Base-by-base conservation (phyloP, 208 protist genomes). In the Trypanosoma lewisi region DNA sequence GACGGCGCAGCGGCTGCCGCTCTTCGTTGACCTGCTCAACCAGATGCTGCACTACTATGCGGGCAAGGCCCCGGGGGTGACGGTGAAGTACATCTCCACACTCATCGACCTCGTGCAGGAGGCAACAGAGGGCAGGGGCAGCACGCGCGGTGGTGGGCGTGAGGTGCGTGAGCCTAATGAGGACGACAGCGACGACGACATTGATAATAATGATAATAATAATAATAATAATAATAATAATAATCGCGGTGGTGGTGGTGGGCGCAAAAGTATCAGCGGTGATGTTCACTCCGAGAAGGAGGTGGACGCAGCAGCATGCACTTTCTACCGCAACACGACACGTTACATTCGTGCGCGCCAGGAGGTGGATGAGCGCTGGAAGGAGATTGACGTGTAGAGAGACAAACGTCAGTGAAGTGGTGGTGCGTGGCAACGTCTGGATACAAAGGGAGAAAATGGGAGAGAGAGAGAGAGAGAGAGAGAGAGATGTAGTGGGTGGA, bases 21-120 rank as follows among this genome's bases (percentile, higher is more conserved):
- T 99, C 23, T 98, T 98, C 84, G 91, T 98, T 49, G 94, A 98
- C 23, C 93, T 99, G 44, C 80, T 99, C 14, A 97, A 98, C 67
- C 50, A 87, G 7, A 91, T 95, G 52, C 60, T 99, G 1, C 97
- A 94, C 80, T 98, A 97, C 77, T 98, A 91, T 76, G 87, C 94
- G 4, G 56, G 82, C 23, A 71, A 86, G 50, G 87, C 85, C 55
- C 75, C 81, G 19, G 67, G 69, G 28, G 63, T 97, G 12, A 78
- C 79, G 12, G 71, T 68, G 27, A 73, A 73, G 45, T 69, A 81
- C 53, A 64, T 93, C 39, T 82, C 83, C 37, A 58, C 60, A 37
- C 48, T 92, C 25, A 49, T 92, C 11, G 82, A 91, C 21, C 63
- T 70, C 23, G 81, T 87, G 39, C 72, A 82, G 45, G 82, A 84